These are phyloP conservation scores for Pulveroboletus sp. DNA, from an alignment of 768 basidiomycete species.

Conservation along the genomic window DNA sequence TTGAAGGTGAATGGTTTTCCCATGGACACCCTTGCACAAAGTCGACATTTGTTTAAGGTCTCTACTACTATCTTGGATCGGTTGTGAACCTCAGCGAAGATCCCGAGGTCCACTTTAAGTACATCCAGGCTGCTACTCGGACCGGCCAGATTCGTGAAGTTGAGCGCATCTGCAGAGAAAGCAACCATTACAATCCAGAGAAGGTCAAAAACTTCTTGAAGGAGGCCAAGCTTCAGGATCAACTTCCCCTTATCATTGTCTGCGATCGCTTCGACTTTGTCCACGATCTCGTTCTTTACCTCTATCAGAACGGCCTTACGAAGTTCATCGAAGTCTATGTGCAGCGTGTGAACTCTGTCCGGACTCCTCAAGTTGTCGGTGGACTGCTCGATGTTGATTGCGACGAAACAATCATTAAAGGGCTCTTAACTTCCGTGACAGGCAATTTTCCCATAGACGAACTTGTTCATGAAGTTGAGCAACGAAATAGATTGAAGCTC, in stretches of 20 bases:
- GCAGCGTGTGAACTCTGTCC: conserved; percentile 93
- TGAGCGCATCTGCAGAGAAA: conserved; percentile 97
- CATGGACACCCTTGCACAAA: neutral
- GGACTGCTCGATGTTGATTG: conserved; percentile 97
- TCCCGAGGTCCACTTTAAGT: conserved; percentile 98
- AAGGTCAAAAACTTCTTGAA: conserved; percentile 99
- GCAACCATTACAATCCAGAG: conserved; percentile 96
- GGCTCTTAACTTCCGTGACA: conserved; percentile 87
- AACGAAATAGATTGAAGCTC: conserved; percentile 91
- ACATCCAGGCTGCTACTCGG: conserved; percentile 96
- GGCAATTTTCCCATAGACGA: conserved; percentile 98
- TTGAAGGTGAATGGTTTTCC: conserved; percentile 60
- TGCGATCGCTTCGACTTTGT: conserved; percentile 99
- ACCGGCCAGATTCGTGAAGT: conserved; percentile 99
- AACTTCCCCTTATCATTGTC: conserved; percentile 97
- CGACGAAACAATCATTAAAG: conserved; percentile 93
- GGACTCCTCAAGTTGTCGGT: conserved; percentile 96
- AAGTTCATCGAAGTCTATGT: conserved; percentile 99
- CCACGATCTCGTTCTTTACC: conserved; percentile 95
- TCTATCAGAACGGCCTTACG: conserved; percentile 94
- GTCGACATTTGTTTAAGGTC: conserved; percentile 40
- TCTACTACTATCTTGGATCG: conserved; percentile 98
- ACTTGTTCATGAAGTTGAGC: conserved; percentile 94
- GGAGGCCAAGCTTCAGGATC: conserved; percentile 93
- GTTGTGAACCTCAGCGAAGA: conserved; percentile 96